Evolutionary conservation across 2,329 filamentous ascomycete species (phyloP).

Genomic region (Claviceps digitariae): DNA sequence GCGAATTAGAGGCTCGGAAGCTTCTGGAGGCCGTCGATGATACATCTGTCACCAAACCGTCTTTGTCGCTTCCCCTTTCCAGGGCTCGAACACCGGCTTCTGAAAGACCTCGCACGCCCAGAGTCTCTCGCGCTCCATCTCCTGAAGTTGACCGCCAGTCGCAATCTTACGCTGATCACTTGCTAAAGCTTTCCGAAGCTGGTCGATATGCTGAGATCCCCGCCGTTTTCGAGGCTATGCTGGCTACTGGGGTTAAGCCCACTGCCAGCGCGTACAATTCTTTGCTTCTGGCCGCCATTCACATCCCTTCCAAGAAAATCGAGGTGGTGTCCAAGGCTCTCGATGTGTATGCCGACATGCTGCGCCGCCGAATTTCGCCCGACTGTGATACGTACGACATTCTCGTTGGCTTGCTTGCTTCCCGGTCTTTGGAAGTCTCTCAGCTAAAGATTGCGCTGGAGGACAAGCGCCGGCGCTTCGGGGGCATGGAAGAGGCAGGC

Average conservation of each 20-base stretch:
- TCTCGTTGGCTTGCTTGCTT: conserved; percentile 68
- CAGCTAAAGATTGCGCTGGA: conserved; percentile 61
- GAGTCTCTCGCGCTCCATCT: conserved; percentile 42
- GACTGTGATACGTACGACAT: conserved; percentile 81
- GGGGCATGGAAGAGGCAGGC: conserved; percentile 69
- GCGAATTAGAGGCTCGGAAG: conserved; percentile 52
- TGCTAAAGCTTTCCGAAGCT: conserved; percentile 58
- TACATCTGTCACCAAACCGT: conserved; percentile 23
- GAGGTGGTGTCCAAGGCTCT: conserved; percentile 83
- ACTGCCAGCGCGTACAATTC: conserved; percentile 85
- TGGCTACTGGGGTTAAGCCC: conserved; percentile 68
- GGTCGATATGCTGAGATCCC: conserved; percentile 79
- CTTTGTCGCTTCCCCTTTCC: conserved; percentile 27
- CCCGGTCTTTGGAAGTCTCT: conserved; percentile 66
- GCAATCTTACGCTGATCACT: conserved; percentile 61
- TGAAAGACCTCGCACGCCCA: conserved; percentile 28
- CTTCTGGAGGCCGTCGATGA: conserved; percentile 31
- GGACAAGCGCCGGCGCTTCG: conserved; percentile 70
- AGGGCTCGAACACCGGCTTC: conserved; percentile 26
- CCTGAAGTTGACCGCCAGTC: conserved; percentile 51
- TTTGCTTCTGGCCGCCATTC: conserved; percentile 70
- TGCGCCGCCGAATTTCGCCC: conserved; percentile 67
- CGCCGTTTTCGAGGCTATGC: conserved; percentile 78
- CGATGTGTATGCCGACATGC: conserved; percentile 94
- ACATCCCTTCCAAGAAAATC: conserved; percentile 63